Evolutionary conservation across 1,139 yeast species (phyloP).

Genomic region (Candida sanyaensis): DNA sequence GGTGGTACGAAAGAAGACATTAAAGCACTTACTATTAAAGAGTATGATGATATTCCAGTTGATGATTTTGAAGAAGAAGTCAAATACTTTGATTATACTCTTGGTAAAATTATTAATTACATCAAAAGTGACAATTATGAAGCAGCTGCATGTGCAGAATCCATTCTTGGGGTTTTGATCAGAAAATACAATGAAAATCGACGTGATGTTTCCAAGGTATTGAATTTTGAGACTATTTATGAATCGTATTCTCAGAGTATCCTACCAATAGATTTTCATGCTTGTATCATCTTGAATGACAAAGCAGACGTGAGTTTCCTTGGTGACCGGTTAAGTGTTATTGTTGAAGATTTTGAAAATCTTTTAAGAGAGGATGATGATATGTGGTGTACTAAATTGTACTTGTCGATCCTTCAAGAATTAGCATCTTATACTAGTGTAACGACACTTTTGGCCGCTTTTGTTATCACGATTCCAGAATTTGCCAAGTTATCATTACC

Average conservation of each 20-base stretch:
- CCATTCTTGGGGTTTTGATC: conserved; percentile 39
- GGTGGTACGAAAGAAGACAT: conserved; percentile 13
- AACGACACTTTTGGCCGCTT: conserved; percentile 26
- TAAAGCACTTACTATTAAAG: conserved; percentile 8
- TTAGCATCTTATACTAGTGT: conserved; percentile 23
- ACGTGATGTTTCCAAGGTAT: conserved; percentile 18
- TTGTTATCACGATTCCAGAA: conserved; percentile 22
- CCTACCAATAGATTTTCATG: conserved; percentile 33
- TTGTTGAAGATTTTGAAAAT: conserved; percentile 15
- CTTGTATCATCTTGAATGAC: conserved; percentile 32
- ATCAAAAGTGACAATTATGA: conserved; percentile 12
- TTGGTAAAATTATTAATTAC: conserved; percentile 14
- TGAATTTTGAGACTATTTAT: conserved; percentile 18
- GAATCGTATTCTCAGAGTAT: conserved; percentile 20
- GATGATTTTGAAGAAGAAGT: conserved; percentile 11
- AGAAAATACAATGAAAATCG: conserved; percentile 18
- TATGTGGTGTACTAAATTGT: conserved; percentile 32
- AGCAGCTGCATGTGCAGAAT: conserved; percentile 34
- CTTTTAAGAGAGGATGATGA: conserved; percentile 13
- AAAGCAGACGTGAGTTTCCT: conserved; percentile 20
- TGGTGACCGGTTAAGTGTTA: conserved; percentile 16
- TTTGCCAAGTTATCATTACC: conserved; percentile 28
- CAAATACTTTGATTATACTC: conserved; percentile 17
- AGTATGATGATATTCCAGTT: conserved; percentile 14
- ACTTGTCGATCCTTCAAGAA: conserved; percentile 36